These are phyloP conservation scores for Pythium aristosporum DNA, from an alignment of 352 stramenopile genomes.

Conservation along the genomic window DNA sequence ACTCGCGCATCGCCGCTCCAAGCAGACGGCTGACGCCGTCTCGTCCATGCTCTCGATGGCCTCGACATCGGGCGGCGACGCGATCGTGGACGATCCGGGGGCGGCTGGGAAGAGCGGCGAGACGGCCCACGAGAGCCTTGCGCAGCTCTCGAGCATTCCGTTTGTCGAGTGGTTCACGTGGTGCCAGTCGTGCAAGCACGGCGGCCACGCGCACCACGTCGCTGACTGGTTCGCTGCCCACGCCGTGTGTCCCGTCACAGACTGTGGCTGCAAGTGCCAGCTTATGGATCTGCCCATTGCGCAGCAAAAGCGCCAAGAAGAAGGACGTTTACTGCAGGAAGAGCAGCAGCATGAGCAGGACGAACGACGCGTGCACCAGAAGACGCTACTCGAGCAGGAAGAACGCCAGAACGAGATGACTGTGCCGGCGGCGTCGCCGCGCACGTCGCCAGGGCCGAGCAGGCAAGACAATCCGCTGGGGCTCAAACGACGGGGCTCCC, in stretches of 20 bases:
- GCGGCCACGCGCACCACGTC: constrained; percentile 92
- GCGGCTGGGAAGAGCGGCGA: constrained; percentile 29
- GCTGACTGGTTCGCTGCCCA: constrained; percentile 93
- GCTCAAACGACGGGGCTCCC: constrained; percentile 10
- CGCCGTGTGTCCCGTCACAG: constrained; percentile 89
- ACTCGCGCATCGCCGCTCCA: constrained; percentile 80
- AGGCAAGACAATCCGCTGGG: background rate
- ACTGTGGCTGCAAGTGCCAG: constrained; percentile 92
- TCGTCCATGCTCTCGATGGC: constrained; percentile 17
- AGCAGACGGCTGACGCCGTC: constrained; percentile 59
- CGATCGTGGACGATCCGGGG: constrained; percentile 50
- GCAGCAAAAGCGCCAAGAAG: constrained; percentile 47
- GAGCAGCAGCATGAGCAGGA: constrained; percentile 17
- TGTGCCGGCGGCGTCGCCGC: constrained; percentile 1
- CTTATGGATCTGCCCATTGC: constrained; percentile 68
- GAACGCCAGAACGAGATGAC: background rate
- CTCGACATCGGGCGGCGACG: background rate
- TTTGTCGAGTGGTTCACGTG: constrained; percentile 96
- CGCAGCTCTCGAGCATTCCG: constrained; percentile 89
- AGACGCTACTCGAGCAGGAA: constrained; percentile 14
- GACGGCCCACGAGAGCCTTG: constrained; percentile 81
- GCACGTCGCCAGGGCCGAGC: background rate
- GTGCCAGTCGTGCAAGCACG: constrained; percentile 91
- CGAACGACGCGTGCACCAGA: constrained; percentile 7
- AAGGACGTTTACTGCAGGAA: constrained; percentile 24